Conservation (phyloP, 2,329 filamentous ascomycete genomes). For the Dothideomycetes sp. region DNA sequence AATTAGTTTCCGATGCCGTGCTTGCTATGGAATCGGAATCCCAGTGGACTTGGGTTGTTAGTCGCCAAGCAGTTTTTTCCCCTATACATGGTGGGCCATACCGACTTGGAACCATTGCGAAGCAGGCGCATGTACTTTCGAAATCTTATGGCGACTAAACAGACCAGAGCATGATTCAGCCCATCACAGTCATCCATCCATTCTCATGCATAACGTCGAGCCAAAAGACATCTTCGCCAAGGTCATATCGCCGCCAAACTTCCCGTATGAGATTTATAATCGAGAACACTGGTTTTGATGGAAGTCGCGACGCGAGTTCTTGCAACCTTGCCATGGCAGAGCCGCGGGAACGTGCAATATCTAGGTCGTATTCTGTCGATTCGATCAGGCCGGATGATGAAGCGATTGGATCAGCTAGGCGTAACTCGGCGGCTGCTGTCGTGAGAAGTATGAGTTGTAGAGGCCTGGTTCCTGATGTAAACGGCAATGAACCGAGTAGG, state of each 20-base stretch:
- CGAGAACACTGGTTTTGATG: slow-evolving; percentile 43
- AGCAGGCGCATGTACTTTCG: too few relatives aligned
- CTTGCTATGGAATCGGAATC: too few relatives aligned
- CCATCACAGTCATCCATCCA: slow-evolving; percentile 49
- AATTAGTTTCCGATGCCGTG: too few relatives aligned
- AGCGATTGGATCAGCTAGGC: slow-evolving; percentile 26
- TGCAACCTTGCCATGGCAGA: slow-evolving; percentile 41
- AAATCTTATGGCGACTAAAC: too few relatives aligned
- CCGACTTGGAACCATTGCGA: too few relatives aligned
- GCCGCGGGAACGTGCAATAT: slow-evolving; percentile 35
- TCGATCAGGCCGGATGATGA: neutral
- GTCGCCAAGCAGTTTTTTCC: too few relatives aligned
- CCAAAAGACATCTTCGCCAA: slow-evolving; percentile 44
- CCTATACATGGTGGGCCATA: too few relatives aligned
- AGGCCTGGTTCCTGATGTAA: slow-evolving; percentile 45
- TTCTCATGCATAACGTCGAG: slow-evolving; percentile 51
- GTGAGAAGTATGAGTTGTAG: slow-evolving; percentile 47
- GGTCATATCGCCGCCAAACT: slow-evolving; percentile 45
- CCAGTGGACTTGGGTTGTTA: too few relatives aligned
- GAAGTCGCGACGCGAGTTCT: slow-evolving; percentile 35
- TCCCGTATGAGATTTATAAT: slow-evolving; percentile 44
- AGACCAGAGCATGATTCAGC: too few relatives aligned
- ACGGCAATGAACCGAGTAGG: slow-evolving; percentile 41
- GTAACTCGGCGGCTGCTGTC: slow-evolving; percentile 43
- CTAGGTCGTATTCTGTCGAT: slow-evolving; percentile 30